Conservation (phyloP, 164 flowering plant species). For the Buxus sempervirens region DNA sequence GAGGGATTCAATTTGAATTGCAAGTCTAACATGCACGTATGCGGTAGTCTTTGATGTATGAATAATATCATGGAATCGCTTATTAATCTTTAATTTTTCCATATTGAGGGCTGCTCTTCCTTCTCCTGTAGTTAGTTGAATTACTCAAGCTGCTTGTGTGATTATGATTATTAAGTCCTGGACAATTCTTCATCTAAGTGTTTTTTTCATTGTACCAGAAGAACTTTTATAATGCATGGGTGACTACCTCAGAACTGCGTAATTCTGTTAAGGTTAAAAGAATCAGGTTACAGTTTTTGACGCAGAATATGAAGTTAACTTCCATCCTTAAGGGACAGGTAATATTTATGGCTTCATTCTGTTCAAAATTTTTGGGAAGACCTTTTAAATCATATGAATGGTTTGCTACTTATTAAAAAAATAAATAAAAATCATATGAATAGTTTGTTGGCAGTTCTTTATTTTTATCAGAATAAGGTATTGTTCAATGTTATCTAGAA, state of each 20-base stretch:
- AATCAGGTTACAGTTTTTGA: slow-evolving; percentile 64
- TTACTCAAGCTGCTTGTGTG: neutral
- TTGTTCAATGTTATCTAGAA: neutral
- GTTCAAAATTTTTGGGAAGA: neutral
- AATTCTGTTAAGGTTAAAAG: slow-evolving; percentile 71
- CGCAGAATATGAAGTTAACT: slow-evolving; percentile 68
- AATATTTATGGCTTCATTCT: slow-evolving; percentile 23
- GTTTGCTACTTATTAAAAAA: too few species aligned
- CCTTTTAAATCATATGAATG: neutral
- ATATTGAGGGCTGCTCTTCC: neutral
- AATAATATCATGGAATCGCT: neutral
- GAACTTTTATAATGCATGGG: slow-evolving; percentile 80
- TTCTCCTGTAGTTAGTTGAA: neutral
- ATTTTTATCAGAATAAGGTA: neutral
- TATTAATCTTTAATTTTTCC: neutral
- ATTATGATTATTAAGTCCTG: neutral
- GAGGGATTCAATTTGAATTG: too few species aligned
- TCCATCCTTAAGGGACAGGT: slow-evolving; percentile 83
- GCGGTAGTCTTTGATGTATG: neutral
- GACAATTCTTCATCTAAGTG: slow-evolving; percentile 1
- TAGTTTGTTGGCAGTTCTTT: neutral
- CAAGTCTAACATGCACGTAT: neutral
- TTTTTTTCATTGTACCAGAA: slow-evolving; percentile 44
- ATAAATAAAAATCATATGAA: neutral
- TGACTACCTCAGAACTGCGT: slow-evolving; percentile 71